Evolutionary conservation across 768 basidiomycete species (phyloP).

Genomic region (Collybiopsis luxurians): DNA sequence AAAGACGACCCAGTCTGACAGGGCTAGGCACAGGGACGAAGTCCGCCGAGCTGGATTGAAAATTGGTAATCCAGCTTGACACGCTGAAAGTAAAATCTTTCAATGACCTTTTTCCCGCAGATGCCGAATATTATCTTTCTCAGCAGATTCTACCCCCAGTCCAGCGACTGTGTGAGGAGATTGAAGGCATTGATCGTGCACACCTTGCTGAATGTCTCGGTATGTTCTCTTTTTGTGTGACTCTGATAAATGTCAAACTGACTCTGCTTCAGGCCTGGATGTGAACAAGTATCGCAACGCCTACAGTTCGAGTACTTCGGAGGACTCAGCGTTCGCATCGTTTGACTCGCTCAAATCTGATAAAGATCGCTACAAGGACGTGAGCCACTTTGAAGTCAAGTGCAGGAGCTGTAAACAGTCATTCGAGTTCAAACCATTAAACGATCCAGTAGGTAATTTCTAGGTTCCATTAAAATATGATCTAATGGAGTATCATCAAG

Average conservation of each 20-base stretch:
- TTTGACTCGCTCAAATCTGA: constrained; percentile 92
- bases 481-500: constrained; percentile 36
- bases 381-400: constrained; percentile 65
- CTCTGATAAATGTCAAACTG: no score
- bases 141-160: constrained; percentile 93
- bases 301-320: constrained; percentile 35
- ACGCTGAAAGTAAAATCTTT: not conserved
- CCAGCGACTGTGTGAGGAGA: constrained; percentile 92
- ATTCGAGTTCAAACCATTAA: constrained; percentile 55
- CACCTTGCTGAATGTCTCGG: constrained; percentile 95
- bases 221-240: constrained; percentile 35
- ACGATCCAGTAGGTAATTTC: constrained; percentile 52
- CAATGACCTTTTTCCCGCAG: constrained; percentile 35
- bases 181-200: constrained; percentile 91
- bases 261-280: constrained; percentile 49
- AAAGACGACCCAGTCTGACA: constrained; percentile 81
- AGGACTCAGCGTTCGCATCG: constrained; percentile 69
- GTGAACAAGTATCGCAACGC: constrained; percentile 51
- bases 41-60: constrained; percentile 67
- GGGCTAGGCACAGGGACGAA: constrained; percentile 94
- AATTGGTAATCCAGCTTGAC: constrained; percentile 55
- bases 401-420: constrained; percentile 74
- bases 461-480: not conserved
- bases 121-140: constrained; percentile 89
- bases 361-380: constrained; percentile 79